Percentiles rank a stretch among this genome's conserved stretches.
phyloP scores from a whole-genome alignment of 2,329 filamentous ascomycete species.

The Paraconiothyrium brasiliense region DNA sequence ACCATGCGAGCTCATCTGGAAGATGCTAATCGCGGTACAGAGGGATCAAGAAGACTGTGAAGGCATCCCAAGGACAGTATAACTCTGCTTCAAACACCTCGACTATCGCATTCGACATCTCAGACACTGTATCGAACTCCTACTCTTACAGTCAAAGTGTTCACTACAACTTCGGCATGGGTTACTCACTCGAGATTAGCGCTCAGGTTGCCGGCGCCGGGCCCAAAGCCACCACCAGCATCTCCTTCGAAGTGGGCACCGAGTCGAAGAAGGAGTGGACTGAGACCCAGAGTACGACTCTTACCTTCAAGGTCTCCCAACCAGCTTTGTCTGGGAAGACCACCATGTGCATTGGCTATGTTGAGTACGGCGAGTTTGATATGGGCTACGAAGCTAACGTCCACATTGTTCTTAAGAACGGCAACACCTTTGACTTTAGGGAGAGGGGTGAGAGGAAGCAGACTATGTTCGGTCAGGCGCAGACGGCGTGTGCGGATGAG shows the following conservation, averaged over 20 bases:
- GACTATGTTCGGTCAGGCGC: slow-evolving; percentile 1
- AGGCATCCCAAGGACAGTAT: neutral
- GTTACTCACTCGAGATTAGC: slow-evolving; percentile 13
- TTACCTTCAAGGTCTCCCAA: slow-evolving; percentile 6
- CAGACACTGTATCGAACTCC: neutral
- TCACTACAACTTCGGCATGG: slow-evolving; percentile 3
- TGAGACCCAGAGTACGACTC: neutral
- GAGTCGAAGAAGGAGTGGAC: slow-evolving; percentile 12
- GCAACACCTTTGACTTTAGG: slow-evolving; percentile 12
- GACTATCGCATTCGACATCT: neutral
- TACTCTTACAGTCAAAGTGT: slow-evolving; percentile 11
- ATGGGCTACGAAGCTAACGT: slow-evolving; percentile 14
- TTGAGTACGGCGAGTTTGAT: slow-evolving; percentile 10
- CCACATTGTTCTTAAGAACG: slow-evolving; percentile 9
- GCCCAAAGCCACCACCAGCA: slow-evolving; percentile 1
- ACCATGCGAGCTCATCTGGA: neutral
- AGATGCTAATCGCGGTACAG: slow-evolving; percentile 7
- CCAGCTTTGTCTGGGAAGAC: slow-evolving; percentile 2
- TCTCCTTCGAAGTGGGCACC: neutral
- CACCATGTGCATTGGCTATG: slow-evolving; percentile 15
- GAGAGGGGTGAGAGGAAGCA: slow-evolving; percentile 13
- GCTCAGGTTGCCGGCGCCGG: slow-evolving; percentile 17
- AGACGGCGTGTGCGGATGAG: slow-evolving; percentile 13
- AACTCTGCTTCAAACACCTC: slow-evolving; percentile 8
- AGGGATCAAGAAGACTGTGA: slow-evolving; percentile 5